Evolutionary conservation across 495 filamentous ascomycete species (phyloP).

Genomic region (Aspergillus nanangensis): DNA sequence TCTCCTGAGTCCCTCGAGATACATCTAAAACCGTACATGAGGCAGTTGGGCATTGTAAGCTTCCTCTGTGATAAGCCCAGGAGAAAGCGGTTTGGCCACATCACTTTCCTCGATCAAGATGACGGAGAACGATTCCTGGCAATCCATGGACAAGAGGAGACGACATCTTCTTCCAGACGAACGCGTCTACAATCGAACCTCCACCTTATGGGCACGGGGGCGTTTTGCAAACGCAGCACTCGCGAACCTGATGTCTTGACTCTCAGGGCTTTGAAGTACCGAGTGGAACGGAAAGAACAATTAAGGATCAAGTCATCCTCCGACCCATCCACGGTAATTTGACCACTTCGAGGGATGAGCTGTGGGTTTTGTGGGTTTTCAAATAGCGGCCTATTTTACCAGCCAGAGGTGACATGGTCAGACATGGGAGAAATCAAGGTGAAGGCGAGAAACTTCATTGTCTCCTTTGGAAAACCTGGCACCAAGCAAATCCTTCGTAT

Average conservation of each 20-base stretch:
- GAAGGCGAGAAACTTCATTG: conserved; percentile 19
- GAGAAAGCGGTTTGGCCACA: conserved; percentile 21
- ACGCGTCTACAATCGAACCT: conserved; percentile 23
- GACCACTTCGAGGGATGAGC: no score
- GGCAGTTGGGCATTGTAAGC: conserved; percentile 20
- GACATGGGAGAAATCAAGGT: conserved; percentile 38
- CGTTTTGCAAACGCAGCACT: conserved; percentile 42
- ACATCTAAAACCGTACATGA: conserved; percentile 27
- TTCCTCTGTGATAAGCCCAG: conserved; percentile 32
- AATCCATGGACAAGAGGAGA: conserved; percentile 20
- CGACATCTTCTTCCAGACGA: background rate
- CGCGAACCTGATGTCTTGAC: conserved; percentile 27
- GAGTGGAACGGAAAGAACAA: conserved; percentile 1
- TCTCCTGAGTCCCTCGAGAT: no score
- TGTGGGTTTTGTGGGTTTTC: conserved; percentile 50
- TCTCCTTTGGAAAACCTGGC: no score
- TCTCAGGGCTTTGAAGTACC: conserved; percentile 29
- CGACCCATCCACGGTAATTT: conserved; percentile 18
- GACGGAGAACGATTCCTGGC: conserved; percentile 31
- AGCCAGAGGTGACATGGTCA: conserved; percentile 35
- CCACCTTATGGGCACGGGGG: conserved; percentile 22
- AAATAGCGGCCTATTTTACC: conserved; percentile 34
- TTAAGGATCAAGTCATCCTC: conserved; percentile 18
- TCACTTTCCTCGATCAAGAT: conserved; percentile 28
- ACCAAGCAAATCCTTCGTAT: conserved; percentile 11